Evolutionary conservation across 2,329 filamentous ascomycete genomes (phyloP), one percentile per base, ranked within the genome.

Genomic region (Gliomastix tumulicola): DNA sequence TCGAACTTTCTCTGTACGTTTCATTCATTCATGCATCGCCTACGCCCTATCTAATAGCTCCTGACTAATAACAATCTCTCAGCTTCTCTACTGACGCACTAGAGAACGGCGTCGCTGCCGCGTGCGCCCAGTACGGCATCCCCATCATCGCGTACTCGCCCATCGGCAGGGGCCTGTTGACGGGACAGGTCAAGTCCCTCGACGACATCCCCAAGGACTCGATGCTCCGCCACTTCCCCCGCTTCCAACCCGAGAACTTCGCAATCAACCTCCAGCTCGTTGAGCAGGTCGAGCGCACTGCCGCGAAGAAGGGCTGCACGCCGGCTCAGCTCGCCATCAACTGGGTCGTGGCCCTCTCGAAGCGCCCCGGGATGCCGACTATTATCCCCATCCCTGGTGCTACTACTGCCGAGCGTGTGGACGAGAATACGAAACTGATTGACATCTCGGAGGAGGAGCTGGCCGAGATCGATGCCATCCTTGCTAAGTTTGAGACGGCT

Each of bases 141-240:
- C 79, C 82, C 0, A 62, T 89, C 33, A 59, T 87, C 23, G 82
- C 81, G 1, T 89, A 88, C 59, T 82, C 80, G 31, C 84, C 85
- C 2, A 65, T 88, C 0, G 79, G 83, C 5, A 64, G 74, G 19
- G 70, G 71, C 3, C 62, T 65, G 37, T 54, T 82, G 38, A 74
- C 74, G 0, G 75, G 75, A 7, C 55, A 69, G 42, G 61, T 78
- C 56, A 72, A 68, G 49, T 66, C 59, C 12, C 35, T 43, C 11
- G 59, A 71, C 3, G 81, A 85, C 46, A 57, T 85, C 25, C 67
- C 68, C 4, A 58, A 73, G 32, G 63, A 64, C 25, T 72, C 77
- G 49, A 48, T 63, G 28, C 56, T 69, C 17, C 60, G 55, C 16
- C 36, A 45, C 15, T 50, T 65, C 23, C 79, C 81, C 6, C 68